Evolutionary conservation across 352 stramenopile species (phyloP).

Genomic region (Phytopythium cucurbitacearum): DNA sequence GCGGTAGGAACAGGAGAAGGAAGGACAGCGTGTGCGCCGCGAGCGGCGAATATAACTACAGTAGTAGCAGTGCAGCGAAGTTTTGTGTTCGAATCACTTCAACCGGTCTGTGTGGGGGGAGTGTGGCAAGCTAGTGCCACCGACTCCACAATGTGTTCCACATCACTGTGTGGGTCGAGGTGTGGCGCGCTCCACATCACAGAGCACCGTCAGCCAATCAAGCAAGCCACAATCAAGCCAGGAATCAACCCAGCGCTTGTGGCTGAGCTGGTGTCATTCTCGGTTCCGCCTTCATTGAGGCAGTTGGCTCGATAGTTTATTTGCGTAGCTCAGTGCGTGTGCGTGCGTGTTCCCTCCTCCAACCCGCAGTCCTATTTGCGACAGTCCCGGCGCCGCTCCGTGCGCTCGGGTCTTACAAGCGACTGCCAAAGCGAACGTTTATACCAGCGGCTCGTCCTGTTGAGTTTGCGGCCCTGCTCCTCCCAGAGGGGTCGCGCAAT

Average conservation of each 20-base stretch:
- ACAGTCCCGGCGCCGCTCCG: constrained; percentile 60
- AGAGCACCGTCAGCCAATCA: too few relatives aligned
- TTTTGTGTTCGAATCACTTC: too few relatives aligned
- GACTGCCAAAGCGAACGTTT: constrained; percentile 84
- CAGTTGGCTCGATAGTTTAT: too few relatives aligned
- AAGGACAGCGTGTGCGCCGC: background rate
- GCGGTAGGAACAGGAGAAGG: constrained; percentile 18
- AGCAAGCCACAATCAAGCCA: background rate
- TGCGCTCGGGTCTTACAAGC: constrained; percentile 83
- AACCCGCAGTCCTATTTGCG: constrained; percentile 77
- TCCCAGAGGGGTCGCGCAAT: constrained; percentile 69
- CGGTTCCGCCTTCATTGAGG: too few relatives aligned
- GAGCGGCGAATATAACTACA: background rate
- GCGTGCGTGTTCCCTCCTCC: background rate
- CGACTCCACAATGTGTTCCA: background rate
- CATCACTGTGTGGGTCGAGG: background rate
- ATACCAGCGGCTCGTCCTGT: constrained; percentile 78
- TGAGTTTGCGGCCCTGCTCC: constrained; percentile 79
- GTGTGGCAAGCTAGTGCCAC: background rate
- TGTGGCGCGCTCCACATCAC: background rate
- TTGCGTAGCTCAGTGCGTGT: too few relatives aligned
- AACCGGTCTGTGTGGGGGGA: too few relatives aligned
- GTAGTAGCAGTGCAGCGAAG: too few relatives aligned
- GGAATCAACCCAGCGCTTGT: background rate
- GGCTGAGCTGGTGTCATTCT: background rate